These are phyloP conservation scores for Acer negundo DNA, from an alignment of 345 rosid genomes.

Conservation along the genomic window DNA sequence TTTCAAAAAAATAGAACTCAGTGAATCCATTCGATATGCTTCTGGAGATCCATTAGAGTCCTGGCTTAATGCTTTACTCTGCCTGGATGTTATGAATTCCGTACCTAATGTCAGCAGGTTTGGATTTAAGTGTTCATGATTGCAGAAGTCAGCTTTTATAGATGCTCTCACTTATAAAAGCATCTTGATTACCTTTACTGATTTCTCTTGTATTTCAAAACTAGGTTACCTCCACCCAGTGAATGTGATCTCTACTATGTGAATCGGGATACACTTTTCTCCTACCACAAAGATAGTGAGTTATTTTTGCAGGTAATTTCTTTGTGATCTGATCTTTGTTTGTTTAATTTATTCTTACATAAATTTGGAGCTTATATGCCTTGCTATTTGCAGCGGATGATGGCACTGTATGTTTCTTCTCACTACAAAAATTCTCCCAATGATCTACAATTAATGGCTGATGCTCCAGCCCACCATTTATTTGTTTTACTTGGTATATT, in stretches of 20 bases:
- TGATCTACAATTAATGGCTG: slow-evolving; percentile 94
- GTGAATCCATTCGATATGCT: slow-evolving; percentile 90
- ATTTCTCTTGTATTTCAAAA: slow-evolving; percentile 24
- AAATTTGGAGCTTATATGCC: slow-evolving; percentile 28
- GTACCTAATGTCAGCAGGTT: slow-evolving; percentile 77
- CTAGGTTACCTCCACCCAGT: slow-evolving; percentile 77
- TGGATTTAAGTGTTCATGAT: slow-evolving; percentile 16
- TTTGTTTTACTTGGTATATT: slow-evolving; percentile 84
- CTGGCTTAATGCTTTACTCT: slow-evolving; percentile 89
- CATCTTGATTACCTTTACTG: slow-evolving; percentile 1
- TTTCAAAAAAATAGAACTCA: slow-evolving; percentile 90
- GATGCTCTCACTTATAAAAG: not conserved
- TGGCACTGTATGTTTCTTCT: slow-evolving; percentile 94
- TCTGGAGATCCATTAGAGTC: slow-evolving; percentile 95
- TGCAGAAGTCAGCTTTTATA: slow-evolving; percentile 8
- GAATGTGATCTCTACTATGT: slow-evolving; percentile 92
- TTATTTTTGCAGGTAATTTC: slow-evolving; percentile 72
- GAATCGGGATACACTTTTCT: slow-evolving; percentile 90
- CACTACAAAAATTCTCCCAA: slow-evolving; percentile 99
- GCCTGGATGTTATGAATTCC: slow-evolving; percentile 77
- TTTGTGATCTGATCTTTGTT: not conserved
- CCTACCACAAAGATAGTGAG: slow-evolving; percentile 92
- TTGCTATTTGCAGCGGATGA: slow-evolving; percentile 73
- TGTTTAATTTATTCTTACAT: slow-evolving; percentile 8
- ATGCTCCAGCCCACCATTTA: slow-evolving; percentile 99